Evolutionary conservation across 2,329 filamentous ascomycete species (phyloP), one percentile per base, ranked within the genome.

Genomic region (Fusarium concolor): DNA sequence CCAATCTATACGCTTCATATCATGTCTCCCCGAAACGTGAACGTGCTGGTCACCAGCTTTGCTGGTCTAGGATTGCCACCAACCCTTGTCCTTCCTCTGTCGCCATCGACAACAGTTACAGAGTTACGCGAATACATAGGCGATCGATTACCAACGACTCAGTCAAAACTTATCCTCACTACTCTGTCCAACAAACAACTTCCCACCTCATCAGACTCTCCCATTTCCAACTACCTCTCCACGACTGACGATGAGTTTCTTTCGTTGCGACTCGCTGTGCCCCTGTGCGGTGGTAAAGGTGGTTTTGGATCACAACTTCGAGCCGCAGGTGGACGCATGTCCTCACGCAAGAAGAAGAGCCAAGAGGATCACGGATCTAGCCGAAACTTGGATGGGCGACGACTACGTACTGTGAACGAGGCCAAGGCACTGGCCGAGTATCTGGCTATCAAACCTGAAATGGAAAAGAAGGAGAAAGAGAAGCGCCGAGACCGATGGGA

Each of bases 251-350:
- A 91, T 82, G 88, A 89, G 33, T 90, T 98, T 70, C 85, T 99
- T 17, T 90, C 94, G 0, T 86, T 99, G 6, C 92, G 94, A 54
- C 88, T 99, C 29, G 90, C 89, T 9, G 84, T 90, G 3, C 91
- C 92, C 8, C 82, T 97, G 38, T 92, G 91, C 72, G 96, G 96
- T 82, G 96, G 96, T 77, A 99, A 99, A 78, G 96, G 96, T 79
- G 96, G 96, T 75, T 99, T 99, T 77, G 96, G 96, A 54, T 98
- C 95, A 3, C 96, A 99, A 79, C 89, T 99, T 37, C 93, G 96
- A 76, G 96, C 96, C 1, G 96, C 96, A 5, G 96, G 96, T 76
- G 96, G 96, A 39, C 95, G 96, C 82, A 99, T 99, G 96, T 97
- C 94, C 4, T 95, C 92, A n/a, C 87, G 88, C 74, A 96, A 96